Base-by-base conservation (phyloP, 352 stramenopile genomes). In the Pilasporangium apinafurcum region DNA sequence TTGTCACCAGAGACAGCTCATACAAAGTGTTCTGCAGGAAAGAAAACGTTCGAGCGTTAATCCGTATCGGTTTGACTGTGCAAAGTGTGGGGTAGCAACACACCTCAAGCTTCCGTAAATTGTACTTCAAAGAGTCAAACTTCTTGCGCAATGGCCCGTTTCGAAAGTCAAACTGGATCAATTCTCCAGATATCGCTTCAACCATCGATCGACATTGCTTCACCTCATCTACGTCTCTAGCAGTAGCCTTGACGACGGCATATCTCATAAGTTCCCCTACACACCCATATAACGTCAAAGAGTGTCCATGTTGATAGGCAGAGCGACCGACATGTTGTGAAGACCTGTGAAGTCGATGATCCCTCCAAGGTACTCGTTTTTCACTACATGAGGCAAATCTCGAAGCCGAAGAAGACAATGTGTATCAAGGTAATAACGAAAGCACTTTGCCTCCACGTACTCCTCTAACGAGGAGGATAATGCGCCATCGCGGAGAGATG, bases 101-200 rank as follows among this genome's bases (percentile, higher is more conserved):
- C 51, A 89, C 80, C 74, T 98, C 92, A 5, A 97, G 68, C 20
- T 93, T 92, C 43, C 92, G 94, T 22, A 98, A 43, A 14, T 92
- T 92, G 74, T 98, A 98, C 63, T 98, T 98, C 49, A 96, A 72
- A 17, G 87, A 80, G 61, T 98, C 94, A 46, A 95, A 98, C 55
- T 97, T 97, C 37, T 89, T 86, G 26, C 94, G 75, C 31, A 98
- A 42, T 12, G 77, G 68, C 0, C 92, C 90, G 56, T 98, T 98
- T 29, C 92, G 73, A 51, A 98, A 98, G 57, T 97, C 92, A 49
- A 97, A 97, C 66, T 96, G 69, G 26, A 98, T 81, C 16, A 95
- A 50, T 51, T 97, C 78, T 9, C 90, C 83, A 1, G 87, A 85
- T 35, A 97, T 93, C 18, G 80, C 67, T 35, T 86, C 63, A 0